Evolutionary conservation across 78 protist genomes (phyloP).

Genomic region (Dictyostelium citrinum): DNA sequence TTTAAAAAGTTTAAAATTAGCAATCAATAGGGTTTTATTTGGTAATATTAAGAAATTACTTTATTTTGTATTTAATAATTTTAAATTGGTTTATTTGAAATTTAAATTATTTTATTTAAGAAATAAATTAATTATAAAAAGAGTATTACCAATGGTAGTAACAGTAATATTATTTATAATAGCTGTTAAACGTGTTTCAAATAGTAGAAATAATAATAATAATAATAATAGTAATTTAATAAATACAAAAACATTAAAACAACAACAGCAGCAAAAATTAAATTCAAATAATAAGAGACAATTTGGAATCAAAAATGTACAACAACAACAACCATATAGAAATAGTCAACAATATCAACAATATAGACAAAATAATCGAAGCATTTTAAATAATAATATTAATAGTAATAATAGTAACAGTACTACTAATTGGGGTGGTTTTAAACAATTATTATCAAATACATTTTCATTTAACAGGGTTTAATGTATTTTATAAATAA

Average conservation of each 20-base stretch:
- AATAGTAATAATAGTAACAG: neutral
- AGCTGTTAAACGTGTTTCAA: neutral
- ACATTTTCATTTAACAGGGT: neutral
- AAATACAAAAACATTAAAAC: constrained; percentile 11
- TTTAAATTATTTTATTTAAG: neutral
- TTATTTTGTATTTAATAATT: neutral
- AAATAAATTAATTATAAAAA: neutral
- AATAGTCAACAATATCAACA: constrained; percentile 18
- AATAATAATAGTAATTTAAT: neutral
- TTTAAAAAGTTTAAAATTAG: neutral
- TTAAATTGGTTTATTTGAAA: neutral
- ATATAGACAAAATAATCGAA: neutral
- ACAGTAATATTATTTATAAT: neutral
- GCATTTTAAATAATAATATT: neutral
- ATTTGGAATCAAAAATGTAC: constrained; percentile 32
- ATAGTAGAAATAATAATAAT: neutral
- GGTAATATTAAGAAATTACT: constrained; percentile 9
- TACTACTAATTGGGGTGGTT: neutral
- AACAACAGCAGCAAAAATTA: neutral
- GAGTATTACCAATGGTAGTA: neutral
- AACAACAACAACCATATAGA: neutral
- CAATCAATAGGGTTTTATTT: neutral
- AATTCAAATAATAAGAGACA: neutral
- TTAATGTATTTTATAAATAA: neutral
- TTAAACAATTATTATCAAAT: constrained; percentile 25